Conservation (phyloP, 441 rosid species). For the Erysimum cheiri region DNA sequence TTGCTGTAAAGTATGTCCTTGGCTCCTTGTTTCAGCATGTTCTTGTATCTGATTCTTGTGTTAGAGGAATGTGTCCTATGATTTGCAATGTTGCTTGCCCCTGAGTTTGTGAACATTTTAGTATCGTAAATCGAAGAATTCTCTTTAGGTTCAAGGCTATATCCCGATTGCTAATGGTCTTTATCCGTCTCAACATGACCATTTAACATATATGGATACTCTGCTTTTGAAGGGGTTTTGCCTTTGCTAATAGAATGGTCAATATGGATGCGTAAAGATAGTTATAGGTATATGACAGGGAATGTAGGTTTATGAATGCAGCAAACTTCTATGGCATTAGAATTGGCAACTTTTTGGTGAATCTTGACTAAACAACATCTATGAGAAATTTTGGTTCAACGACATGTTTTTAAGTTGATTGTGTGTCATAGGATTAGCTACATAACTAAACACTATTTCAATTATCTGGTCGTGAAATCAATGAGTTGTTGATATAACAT, state of each 20-base stretch:
- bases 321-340: background rate
- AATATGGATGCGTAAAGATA: background rate
- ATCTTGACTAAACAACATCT: constrained; percentile 1
- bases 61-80: background rate
- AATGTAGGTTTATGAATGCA: background rate
- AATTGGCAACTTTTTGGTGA: background rate
- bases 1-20: background rate
- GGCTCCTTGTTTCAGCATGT: background rate
- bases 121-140: background rate
- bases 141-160: background rate
- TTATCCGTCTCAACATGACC: background rate
- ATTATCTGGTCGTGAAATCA: background rate
- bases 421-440: background rate
- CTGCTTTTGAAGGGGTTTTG: background rate
- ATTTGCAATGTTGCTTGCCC: background rate
- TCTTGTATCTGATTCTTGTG: constrained; percentile 1
- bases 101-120: background rate
- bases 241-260: background rate
- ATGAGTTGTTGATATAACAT: constrained; percentile 8
- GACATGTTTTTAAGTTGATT: background rate
- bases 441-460: background rate
- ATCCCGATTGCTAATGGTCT: background rate
- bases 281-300: background rate
- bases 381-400: background rate
- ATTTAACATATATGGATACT: background rate